Conservation (phyloP, 106 monocot genomes). For the Dendrobium chrysotoxum region DNA sequence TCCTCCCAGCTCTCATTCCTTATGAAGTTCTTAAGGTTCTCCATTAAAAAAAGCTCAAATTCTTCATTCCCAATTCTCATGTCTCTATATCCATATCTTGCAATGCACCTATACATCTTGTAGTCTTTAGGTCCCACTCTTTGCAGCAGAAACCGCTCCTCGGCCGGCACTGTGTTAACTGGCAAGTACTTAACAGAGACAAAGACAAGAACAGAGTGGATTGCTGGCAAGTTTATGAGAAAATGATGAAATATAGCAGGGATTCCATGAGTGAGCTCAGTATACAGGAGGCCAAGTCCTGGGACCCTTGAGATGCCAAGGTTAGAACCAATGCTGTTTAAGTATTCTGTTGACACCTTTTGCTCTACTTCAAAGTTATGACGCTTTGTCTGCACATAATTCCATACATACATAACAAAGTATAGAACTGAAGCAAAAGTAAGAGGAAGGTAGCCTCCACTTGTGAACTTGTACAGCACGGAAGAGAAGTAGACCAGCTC, state of each 20-base stretch:
- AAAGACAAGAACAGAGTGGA: conserved; percentile 48
- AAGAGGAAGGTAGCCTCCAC: conserved; percentile 61
- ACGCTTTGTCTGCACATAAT: conserved; percentile 46
- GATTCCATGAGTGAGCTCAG: conserved; percentile 56
- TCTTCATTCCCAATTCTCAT: conserved; percentile 11
- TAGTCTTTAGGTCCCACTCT: conserved; percentile 11
- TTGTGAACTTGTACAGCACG: conserved; percentile 43
- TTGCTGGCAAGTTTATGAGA: conserved; percentile 53
- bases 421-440: conserved; percentile 39
- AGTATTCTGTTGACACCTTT: conserved; percentile 38
- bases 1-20: conserved; percentile 4
- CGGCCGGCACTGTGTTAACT: conserved; percentile 23
- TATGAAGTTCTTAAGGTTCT: conserved; percentile 36
- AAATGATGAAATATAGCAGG: conserved; percentile 70
- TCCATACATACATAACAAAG: conserved; percentile 61
- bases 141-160: conserved; percentile 29
- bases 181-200: conserved; percentile 54
- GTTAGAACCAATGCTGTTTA: conserved; percentile 28
- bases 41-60: conserved; percentile 35
- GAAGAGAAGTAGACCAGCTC: conserved; percentile 68
- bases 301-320: conserved; percentile 39
- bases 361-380: conserved; percentile 52
- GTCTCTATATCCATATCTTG: conserved; percentile 57
- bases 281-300: conserved; percentile 56
- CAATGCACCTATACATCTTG: conserved; percentile 25